A percentile compares a stretch with the other conserved stretches of the same genome.
phyloP scores from a whole-genome alignment of 768 basidiomycete genomes.

The Tulasnella sp. region DNA sequence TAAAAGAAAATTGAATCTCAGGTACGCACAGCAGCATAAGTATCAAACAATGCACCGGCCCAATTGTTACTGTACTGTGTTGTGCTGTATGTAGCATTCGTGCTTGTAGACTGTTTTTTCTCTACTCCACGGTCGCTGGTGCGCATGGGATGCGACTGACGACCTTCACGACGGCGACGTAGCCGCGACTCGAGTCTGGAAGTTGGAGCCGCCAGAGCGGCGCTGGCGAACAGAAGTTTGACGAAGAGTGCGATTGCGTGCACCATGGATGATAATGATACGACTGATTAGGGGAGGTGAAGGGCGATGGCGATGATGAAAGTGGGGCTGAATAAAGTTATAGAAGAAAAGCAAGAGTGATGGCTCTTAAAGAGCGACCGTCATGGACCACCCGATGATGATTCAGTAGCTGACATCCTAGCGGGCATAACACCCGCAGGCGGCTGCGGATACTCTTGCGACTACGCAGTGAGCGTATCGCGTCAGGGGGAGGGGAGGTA shows the following conservation, averaged over 20 bases:
- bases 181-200: constrained; percentile 20
- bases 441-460: no score
- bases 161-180: constrained; percentile 20
- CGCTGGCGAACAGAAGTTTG: constrained; percentile 22
- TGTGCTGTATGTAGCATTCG: constrained; percentile 16
- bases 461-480: no score
- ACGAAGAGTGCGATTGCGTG: constrained; percentile 21
- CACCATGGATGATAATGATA: constrained; percentile 16
- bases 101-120: constrained; percentile 17
- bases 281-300: no score
- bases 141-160: constrained; percentile 12
- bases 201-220: constrained; percentile 21
- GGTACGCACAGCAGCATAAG: constrained; percentile 19
- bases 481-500: no score
- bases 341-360: no score
- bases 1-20: background rate
- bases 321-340: no score
- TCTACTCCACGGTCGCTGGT: background rate
- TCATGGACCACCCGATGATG: no score
- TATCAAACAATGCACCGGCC: constrained; percentile 28
- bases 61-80: constrained; percentile 29
- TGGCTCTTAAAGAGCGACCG: no score
- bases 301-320: no score
- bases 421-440: no score
- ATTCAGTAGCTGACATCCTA: no score